Base-by-base conservation (phyloP, 1,284 basidiomycete genomes). In the Marasmius fiardii region DNA sequence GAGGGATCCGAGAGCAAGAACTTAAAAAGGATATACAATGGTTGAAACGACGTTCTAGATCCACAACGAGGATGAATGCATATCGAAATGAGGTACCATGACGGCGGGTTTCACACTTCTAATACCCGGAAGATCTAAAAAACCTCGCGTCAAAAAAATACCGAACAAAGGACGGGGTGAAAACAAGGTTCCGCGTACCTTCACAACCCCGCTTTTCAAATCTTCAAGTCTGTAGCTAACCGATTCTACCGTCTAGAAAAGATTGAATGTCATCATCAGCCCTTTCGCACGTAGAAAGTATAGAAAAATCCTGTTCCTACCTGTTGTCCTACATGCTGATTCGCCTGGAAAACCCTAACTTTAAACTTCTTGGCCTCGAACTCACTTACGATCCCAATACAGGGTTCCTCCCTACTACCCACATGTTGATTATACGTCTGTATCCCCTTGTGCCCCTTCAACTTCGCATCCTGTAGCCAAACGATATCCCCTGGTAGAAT, bases 361-460 rank as follows among this genome's bases (percentile, higher is more conserved):
- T 96, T 97, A 60, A 81, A 81, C 78, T 95, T 95, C 79, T 89
- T 92, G 59, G 75, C 72, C 65, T 95, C 94, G 65, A 87, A 90
- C 63, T 95, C 94, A 45, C 78, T 78, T 31, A 96, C 82, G 31
- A 97, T 74, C 8, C 86, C 94, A 11, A 91, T 74, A 8, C 92
- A 65, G 3, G 86, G 82, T 55, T 85, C 81, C n/a, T 74, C 74
- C n/a, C 78, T 81, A 2, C 78, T 80, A 3, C 86, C 82, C 4
- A 85, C 78, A 66, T 74, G 73, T 76, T 82, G 81, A 57, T 77
- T 79, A 67, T 96, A 95, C 48, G 79, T 75, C 50, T 87, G 81
- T 51, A 96, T 68, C 0, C 87, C 85, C 69, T 93, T 95, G 66
- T 93, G 90, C 0, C 95, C 94, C 68, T 93, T 95, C 64, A 98